Percentiles rank a stretch among this genome's conserved stretches.
Evolutionary conservation across 2,329 filamentous ascomycete species (phyloP).

Genomic region (Setomelanomma holmii): DNA sequence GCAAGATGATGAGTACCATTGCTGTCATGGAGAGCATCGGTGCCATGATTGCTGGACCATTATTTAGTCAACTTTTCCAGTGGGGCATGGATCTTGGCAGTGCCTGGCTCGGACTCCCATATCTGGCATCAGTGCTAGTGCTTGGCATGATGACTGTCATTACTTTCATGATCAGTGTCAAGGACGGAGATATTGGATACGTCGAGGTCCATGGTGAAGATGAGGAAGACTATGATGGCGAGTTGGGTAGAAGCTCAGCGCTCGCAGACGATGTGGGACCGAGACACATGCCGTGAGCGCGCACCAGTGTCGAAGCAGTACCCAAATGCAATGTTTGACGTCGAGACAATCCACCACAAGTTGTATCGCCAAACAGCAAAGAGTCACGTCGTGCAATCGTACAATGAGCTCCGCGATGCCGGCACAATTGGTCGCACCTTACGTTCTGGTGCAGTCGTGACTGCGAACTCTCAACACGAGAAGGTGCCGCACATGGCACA

Average conservation of each 20-base stretch:
- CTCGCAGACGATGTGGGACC: constrained; percentile 8
- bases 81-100: constrained; percentile 56
- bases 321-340: no score
- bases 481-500: constrained; percentile 1
- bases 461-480: no score
- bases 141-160: constrained; percentile 34
- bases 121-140: constrained; percentile 31
- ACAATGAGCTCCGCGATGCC: no score
- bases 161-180: constrained; percentile 37
- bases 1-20: constrained; percentile 58
- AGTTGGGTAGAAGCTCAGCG: constrained; percentile 20
- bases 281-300: constrained; percentile 3
- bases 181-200: constrained; percentile 29
- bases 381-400: no score
- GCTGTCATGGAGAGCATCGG: constrained; percentile 58
- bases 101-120: constrained; percentile 58
- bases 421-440: no score
- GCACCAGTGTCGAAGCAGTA: background rate
- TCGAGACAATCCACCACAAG: no score
- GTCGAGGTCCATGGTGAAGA: constrained; percentile 26
- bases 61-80: constrained; percentile 56
- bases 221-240: constrained; percentile 13
- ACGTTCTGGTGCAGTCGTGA: no score
- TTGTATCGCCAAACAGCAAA: no score
- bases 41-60: constrained; percentile 55